Evolutionary conservation across 805 yeast species (phyloP).

Genomic region (Yarrowia sp.): DNA sequence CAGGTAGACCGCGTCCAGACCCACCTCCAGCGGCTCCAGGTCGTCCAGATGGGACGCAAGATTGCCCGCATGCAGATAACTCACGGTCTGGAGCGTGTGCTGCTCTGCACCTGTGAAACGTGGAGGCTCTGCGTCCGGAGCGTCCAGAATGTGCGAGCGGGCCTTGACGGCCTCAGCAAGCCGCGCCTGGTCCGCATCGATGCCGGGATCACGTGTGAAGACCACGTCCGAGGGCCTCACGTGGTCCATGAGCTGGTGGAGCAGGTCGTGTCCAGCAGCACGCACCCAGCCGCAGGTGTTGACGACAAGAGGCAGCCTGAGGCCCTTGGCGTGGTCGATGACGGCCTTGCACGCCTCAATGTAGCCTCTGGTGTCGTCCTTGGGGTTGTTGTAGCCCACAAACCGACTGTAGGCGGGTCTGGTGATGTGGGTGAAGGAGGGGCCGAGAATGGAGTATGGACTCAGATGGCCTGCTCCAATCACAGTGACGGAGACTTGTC

Average conservation of each 20-base stretch:
- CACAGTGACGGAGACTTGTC: neutral
- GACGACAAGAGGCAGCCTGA: neutral
- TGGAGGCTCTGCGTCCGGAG: neutral
- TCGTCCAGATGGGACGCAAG: constrained; percentile 5
- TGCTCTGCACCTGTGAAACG: constrained; percentile 17
- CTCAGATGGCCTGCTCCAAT: neutral
- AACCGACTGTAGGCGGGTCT: neutral
- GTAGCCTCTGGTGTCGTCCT: constrained; percentile 11
- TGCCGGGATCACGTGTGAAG: constrained; percentile 22
- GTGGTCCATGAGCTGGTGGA: constrained; percentile 1
- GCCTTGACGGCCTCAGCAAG: neutral
- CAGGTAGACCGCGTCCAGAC: neutral
- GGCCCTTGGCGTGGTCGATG: neutral
- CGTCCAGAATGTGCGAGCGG: neutral
- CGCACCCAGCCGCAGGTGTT: constrained; percentile 18
- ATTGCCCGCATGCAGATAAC: constrained; percentile 1
- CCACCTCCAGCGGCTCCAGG: neutral
- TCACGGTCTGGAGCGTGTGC: constrained; percentile 1
- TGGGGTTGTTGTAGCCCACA: constrained; percentile 25
- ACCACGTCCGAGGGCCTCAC: constrained; percentile 5
- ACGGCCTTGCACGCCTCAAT: neutral
- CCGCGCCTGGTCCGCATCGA: constrained; percentile 12
- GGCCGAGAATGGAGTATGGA: constrained; percentile 3
- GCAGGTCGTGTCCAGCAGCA: constrained; percentile 19
- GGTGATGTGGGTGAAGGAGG: constrained; percentile 8